Conservation (phyloP, 139 green algal species). For the Dunaliella sp. region DNA sequence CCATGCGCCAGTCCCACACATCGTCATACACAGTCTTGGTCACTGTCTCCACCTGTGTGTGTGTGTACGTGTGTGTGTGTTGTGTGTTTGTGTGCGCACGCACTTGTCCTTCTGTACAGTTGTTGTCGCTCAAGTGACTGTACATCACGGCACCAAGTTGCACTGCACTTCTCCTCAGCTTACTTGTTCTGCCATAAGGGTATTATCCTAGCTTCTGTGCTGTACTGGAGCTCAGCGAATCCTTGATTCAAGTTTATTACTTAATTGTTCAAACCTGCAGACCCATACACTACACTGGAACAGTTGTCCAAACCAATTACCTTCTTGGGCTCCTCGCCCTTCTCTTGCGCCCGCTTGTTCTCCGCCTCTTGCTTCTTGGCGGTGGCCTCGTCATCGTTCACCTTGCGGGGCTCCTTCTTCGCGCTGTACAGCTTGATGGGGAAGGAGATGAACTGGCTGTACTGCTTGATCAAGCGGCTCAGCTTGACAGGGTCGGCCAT, state of each 20-base stretch:
- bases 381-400: slow-evolving; percentile 82
- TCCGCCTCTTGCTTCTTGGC: slow-evolving; percentile 71
- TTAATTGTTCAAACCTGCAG: too few relatives aligned
- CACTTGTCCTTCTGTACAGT: too few relatives aligned
- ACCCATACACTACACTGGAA: neutral
- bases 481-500: slow-evolving; percentile 75
- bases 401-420: slow-evolving; percentile 53
- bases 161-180: neutral
- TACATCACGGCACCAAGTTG: too few relatives aligned
- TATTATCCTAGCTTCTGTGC: too few relatives aligned
- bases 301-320: slow-evolving; percentile 26
- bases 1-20: slow-evolving; percentile 76
- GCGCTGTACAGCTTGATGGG: slow-evolving; percentile 88
- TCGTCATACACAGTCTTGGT: slow-evolving; percentile 87
- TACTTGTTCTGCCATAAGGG: too few relatives aligned
- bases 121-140: too few relatives aligned
- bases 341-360: slow-evolving; percentile 68
- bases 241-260: too few relatives aligned
- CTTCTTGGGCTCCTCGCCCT: slow-evolving; percentile 58
- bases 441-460: slow-evolving; percentile 98
- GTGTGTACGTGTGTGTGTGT: too few relatives aligned
- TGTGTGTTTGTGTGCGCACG: too few relatives aligned
- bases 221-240: too few relatives aligned
- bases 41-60: slow-evolving; percentile 76
- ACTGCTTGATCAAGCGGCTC: slow-evolving; percentile 89